Base-by-base conservation (phyloP, 2,329 filamentous ascomycete genomes). In the Colletotrichum shisoi region DNA sequence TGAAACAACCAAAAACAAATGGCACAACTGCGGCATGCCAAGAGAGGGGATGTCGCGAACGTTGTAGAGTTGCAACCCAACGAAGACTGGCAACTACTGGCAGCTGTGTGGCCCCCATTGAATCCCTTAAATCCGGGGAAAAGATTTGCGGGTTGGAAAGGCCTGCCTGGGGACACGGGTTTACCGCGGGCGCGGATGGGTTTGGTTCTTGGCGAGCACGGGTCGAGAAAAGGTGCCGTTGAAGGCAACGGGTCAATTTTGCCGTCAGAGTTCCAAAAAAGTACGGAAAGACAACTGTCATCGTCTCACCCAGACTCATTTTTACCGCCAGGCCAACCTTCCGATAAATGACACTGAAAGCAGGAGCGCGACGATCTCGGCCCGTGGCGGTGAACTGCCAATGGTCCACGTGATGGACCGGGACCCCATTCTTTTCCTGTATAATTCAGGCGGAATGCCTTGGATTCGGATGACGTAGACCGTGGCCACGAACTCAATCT, bases 1-100 rank as follows among this genome's bases (percentile, higher is more conserved):
- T 58, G 63, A 67, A 53, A 63, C 60, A 53, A 57, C 46, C 12
- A 53, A 57, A 9, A 9, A 31, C 27, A 45, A 58, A 63, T 34
- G n/a, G 21, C 19, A 44, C 27, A 42, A 31, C 13, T 44, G 21
- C 19, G 9, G 39, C 27, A 44, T 27, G 45, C 49, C 17, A 45
- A 42, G 21, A 46, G 44, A 40, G 17, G 24, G 45, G 58, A 24
- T n/a, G 19, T 24, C n/a, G 13, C 42, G 24, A 49, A 8, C 19
- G 17, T 15, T 19, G 19, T 9, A 34, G 31, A 48, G 21, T 31
- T 62, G 34, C 59, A 21, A 37, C 24, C 39, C 39, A 13, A 46
- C 31, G 27, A 37, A 15, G 15, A 15, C 31, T 5, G 24, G 40
- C 34, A 44, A 39, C 42, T n/a, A 21, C 37, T 6, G 12, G 49